Percentiles rank a stretch among this genome's conserved stretches.
Conservation (phyloP, 371 early-diverging fungal species). For the Mortierella sp. region DNA sequence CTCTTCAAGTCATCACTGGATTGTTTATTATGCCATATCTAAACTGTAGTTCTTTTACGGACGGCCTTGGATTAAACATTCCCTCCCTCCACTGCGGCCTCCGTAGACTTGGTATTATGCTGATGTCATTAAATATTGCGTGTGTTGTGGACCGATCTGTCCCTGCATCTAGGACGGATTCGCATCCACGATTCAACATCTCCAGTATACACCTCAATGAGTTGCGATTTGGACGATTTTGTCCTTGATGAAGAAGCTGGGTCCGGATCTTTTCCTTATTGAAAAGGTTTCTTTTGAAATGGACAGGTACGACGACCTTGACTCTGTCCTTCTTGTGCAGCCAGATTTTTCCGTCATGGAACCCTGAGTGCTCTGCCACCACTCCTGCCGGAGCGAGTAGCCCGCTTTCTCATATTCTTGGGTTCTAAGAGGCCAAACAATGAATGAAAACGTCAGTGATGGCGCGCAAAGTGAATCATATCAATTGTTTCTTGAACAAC, state of each 20-base stretch:
- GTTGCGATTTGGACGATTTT: too few species aligned
- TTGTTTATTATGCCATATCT: too few species aligned
- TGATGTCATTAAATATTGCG: too few species aligned
- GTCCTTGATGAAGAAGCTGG: slow-evolving; percentile 83
- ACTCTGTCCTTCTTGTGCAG: slow-evolving; percentile 95
- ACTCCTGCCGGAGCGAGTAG: slow-evolving; percentile 92
- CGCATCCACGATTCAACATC: too few species aligned
- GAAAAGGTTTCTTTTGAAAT: slow-evolving; percentile 85
- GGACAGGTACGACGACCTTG: slow-evolving; percentile 91
- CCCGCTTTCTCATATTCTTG: slow-evolving; percentile 86
- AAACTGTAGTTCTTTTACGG: too few species aligned
- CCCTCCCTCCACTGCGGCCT: too few species aligned
- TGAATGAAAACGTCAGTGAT: not conserved
- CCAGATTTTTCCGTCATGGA: slow-evolving; percentile 84
- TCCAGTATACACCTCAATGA: too few species aligned
- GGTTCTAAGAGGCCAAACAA: slow-evolving; percentile 55
- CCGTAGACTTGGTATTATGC: too few species aligned
- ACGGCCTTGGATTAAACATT: too few species aligned
- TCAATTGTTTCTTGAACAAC: not conserved
- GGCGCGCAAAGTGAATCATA: not conserved
- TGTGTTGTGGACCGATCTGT: too few species aligned
- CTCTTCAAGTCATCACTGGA: too few species aligned
- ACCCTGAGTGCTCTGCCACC: slow-evolving; percentile 85
- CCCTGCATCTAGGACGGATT: too few species aligned
- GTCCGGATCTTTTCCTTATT: slow-evolving; percentile 77